These are phyloP conservation scores for Saccharomyces hybrid DNA, from an alignment of 1,139 yeast species.

Conservation along the genomic window DNA sequence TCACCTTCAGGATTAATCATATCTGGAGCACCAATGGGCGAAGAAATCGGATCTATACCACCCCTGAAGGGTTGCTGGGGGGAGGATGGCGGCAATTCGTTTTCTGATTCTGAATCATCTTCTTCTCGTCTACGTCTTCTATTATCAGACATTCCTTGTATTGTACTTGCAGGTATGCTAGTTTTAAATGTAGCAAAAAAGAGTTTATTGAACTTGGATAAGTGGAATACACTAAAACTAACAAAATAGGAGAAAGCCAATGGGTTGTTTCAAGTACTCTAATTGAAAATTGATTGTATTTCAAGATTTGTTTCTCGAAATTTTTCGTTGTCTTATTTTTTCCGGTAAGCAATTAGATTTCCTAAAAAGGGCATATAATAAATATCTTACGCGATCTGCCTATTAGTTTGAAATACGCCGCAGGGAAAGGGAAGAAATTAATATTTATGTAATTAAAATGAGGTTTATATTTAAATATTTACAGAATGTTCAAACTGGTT, in stretches of 20 bases:
- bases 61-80: conserved; percentile 23
- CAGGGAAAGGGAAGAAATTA: background rate
- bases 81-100: conserved; percentile 29
- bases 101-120: conserved; percentile 18
- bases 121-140: conserved; percentile 32
- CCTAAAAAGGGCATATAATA: background rate
- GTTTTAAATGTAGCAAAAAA: too few species aligned
- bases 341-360: background rate
- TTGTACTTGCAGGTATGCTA: background rate
- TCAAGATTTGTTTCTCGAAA: background rate
- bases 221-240: too few species aligned
- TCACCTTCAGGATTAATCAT: conserved; percentile 56
- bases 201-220: too few species aligned
- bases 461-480: background rate
- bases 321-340: background rate
- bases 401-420: background rate
- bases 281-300: background rate
- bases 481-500: background rate
- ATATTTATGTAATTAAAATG: background rate
- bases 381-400: background rate
- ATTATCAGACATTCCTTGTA: conserved; percentile 19
- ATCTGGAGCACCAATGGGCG: conserved; percentile 44
- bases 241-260: too few species aligned
- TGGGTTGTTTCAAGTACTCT: too few species aligned
- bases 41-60: conserved; percentile 37